phyloP scores from a whole-genome alignment of 148 eudicot genomes.

The Camellia granthamiana region DNA sequence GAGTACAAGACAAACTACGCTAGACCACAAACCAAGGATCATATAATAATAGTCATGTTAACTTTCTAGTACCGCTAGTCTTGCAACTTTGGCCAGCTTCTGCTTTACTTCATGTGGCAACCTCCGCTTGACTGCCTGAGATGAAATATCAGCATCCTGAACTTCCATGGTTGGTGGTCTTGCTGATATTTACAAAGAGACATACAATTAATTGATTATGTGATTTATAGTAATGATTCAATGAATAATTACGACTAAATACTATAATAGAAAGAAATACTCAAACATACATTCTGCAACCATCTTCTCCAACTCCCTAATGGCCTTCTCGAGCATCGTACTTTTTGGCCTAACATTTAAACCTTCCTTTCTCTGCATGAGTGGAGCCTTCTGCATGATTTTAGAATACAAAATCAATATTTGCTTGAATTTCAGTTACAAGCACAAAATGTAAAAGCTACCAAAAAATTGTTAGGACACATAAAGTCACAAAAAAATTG shows the following conservation, averaged over 20 bases:
- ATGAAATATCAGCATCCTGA: slow-evolving; percentile 66
- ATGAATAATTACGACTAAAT: not conserved
- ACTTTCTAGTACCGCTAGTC: slow-evolving; percentile 62
- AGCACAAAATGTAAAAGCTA: not conserved
- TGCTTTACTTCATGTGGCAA: slow-evolving; percentile 88
- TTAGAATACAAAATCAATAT: not conserved
- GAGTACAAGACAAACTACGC: not conserved
- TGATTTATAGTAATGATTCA: not conserved
- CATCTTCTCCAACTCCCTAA: slow-evolving; percentile 86
- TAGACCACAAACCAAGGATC: not conserved
- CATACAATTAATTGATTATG: slow-evolving; percentile 14
- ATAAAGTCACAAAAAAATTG: not conserved
- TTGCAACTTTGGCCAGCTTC: slow-evolving; percentile 94
- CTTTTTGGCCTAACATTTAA: slow-evolving; percentile 59
- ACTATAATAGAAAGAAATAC: slow-evolving; percentile 2
- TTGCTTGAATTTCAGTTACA: not conserved
- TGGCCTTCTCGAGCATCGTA: slow-evolving; percentile 76
- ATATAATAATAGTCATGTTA: slow-evolving; percentile 9
- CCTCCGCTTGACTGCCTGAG: slow-evolving; percentile 83
- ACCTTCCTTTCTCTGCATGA: slow-evolving; percentile 63
- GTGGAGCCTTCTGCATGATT: slow-evolving; percentile 53
- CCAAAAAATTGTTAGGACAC: not conserved
- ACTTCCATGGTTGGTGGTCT: slow-evolving; percentile 71
- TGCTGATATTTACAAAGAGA: slow-evolving; percentile 37
- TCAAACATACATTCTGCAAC: slow-evolving; percentile 86